Base-by-base conservation (phyloP, 1,284 basidiomycete genomes). In the Bjerkandera adusta region DNA sequence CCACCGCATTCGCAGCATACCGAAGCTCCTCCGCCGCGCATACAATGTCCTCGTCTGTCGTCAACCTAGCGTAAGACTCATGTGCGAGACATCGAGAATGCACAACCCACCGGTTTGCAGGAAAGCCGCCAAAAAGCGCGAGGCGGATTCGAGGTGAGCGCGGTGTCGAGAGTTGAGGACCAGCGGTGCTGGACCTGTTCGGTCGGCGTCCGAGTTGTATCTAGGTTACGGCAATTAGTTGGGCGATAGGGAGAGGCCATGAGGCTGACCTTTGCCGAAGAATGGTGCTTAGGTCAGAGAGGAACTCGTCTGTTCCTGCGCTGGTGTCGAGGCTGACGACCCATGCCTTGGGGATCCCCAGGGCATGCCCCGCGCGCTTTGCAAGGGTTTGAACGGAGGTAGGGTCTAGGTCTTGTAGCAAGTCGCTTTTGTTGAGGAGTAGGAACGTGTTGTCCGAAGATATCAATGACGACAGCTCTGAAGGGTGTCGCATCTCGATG, bases 21-120 rank as follows among this genome's bases (percentile, higher is more conserved):
- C 92, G 79, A 29, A 95, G 70, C 59, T 92, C 89, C 62, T 95
- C 92, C 0, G 90, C 90, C 3, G 80, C 89, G 8, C 89, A 63
- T 2, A 93, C 89, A 4, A 92, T 68, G 48, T 91, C 85, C 37
- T 75, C 69, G 2, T n/a, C n/a, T n/a, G n/a, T n/a, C n/a, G n/a
- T n/a, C n/a, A n/a, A n/a, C n/a, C n/a, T n/a, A n/a, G n/a, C n/a
- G n/a, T n/a, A n/a, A n/a, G n/a, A n/a, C n/a, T n/a, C n/a, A n/a
- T n/a, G 35, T 21, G 10, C n/a, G 21, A 33, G 11, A 26, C n/a
- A n/a, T n/a, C n/a, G n/a, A n/a, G n/a, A n/a, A n/a, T n/a, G n/a
- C n/a, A n/a, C n/a, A 39, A 62, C 76, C 57, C 53, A 85, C 85
- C 62, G 47, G 75, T 75, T 10, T 68, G 67, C 4, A 85, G 66